These are phyloP conservation scores for Xylariaceae sp. DNA, from an alignment of 2,329 filamentous ascomycete species.

Conservation along the genomic window DNA sequence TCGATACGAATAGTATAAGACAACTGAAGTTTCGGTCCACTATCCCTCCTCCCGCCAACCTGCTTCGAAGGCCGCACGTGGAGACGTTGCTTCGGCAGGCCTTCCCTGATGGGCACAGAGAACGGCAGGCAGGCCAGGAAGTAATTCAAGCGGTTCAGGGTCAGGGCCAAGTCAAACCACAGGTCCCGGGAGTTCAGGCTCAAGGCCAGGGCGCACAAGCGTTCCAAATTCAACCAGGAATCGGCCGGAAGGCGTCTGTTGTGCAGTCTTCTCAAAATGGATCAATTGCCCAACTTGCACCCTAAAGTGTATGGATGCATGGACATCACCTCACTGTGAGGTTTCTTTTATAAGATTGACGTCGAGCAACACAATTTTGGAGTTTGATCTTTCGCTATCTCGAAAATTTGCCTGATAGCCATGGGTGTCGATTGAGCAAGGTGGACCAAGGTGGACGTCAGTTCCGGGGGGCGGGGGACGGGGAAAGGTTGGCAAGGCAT, in stretches of 20 bases:
- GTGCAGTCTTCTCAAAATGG: constrained; percentile 10
- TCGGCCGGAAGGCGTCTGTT: constrained; percentile 6
- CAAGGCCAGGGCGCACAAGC: constrained; percentile 15
- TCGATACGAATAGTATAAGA: constrained; percentile 63
- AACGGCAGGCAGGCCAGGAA: constrained; percentile 20
- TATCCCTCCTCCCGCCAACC: constrained; percentile 45
- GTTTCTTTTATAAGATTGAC: not conserved
- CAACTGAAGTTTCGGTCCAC: constrained; percentile 57
- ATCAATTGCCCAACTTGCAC: not conserved
- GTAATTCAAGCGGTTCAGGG: constrained; percentile 19
- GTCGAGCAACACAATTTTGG: not conserved
- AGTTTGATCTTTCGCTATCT: constrained; percentile 7
- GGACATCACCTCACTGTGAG: constrained; percentile 1
- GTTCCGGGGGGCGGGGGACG: not conserved
- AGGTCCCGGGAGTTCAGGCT: constrained; percentile 17
- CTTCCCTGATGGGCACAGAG: constrained; percentile 13
- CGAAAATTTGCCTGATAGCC: constrained; percentile 19
- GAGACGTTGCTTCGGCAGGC: constrained; percentile 26
- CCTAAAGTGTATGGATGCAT: not conserved
- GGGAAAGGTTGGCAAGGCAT: constrained; percentile 20
- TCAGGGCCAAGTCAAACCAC: constrained; percentile 14
- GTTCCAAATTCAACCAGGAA: constrained; percentile 5
- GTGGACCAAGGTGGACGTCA: constrained; percentile 3
- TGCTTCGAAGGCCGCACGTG: constrained; percentile 35
- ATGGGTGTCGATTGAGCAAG: constrained; percentile 9